Conservation (phyloP, 768 basidiomycete species). For the Fibroporia radiculosa region DNA sequence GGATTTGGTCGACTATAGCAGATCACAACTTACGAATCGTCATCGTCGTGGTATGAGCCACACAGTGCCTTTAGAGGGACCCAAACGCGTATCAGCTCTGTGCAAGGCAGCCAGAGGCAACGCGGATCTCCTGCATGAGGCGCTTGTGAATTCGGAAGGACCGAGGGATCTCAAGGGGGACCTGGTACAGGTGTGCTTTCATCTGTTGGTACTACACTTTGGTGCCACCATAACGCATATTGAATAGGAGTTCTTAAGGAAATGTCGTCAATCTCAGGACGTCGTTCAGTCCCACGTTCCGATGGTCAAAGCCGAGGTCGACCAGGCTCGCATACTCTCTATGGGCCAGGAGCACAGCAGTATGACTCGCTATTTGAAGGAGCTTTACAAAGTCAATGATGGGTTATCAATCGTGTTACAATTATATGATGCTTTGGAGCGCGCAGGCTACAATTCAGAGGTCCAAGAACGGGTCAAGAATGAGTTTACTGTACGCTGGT, state of each 20-base stretch:
- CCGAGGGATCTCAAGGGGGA: conserved; percentile 54
- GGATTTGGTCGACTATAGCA: no score
- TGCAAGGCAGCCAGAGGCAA: conserved; percentile 77
- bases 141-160: conserved; percentile 53
- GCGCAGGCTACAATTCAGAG: conserved; percentile 48
- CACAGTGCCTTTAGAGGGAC: not conserved
- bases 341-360: no score
- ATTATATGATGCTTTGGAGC: conserved; percentile 70
- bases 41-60: no score
- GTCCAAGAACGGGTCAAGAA: conserved; percentile 19
- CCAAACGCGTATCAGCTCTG: conserved; percentile 21
- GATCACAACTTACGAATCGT: no score
- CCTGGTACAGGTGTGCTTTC: conserved; percentile 20
- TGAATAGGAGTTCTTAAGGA: conserved; percentile 68
- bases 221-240: not conserved
- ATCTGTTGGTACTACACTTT: no score
- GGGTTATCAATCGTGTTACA: conserved; percentile 57
- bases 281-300: conserved; percentile 79
- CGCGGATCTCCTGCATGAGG: conserved; percentile 64
- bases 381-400: conserved; percentile 66
- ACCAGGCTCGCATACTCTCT: conserved; percentile 54
- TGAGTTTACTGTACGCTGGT: conserved; percentile 13
- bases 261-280: conserved; percentile 75
- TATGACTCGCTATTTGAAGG: conserved; percentile 48
- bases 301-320: conserved; percentile 81